Percentiles rank a stretch among this genome's conserved stretches.
These are phyloP conservation scores for Pleurotus sapidus DNA, from an alignment of 768 basidiomycete species.

Conservation along the genomic window DNA sequence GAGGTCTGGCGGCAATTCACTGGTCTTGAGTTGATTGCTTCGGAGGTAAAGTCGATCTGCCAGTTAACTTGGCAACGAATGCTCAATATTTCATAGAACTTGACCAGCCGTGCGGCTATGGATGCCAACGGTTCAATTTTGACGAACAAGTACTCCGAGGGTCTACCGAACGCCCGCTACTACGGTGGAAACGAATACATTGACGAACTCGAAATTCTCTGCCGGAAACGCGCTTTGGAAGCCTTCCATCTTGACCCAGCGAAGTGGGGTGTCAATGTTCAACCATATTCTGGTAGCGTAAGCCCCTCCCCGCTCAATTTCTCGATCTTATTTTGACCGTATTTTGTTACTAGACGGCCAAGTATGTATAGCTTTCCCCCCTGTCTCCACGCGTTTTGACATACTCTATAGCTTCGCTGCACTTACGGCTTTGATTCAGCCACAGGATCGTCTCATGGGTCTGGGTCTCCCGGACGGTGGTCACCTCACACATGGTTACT, in stretches of 20 bases:
- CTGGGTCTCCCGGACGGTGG: conserved; percentile 97
- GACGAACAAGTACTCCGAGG: conserved; percentile 99
- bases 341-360: conserved; percentile 14
- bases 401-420: conserved; percentile 77
- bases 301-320: conserved; percentile 26
- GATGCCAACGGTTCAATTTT: conserved; percentile 98
- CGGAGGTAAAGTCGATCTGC: conserved; percentile 62
- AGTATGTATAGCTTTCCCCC: conserved; percentile 1
- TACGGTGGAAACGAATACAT: conserved; percentile 98
- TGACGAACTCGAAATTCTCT: conserved; percentile 92
- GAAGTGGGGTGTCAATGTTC: conserved; percentile 98
- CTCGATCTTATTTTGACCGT: background rate
- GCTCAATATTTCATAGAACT: conserved; percentile 55
- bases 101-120: conserved; percentile 95
- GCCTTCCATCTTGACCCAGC: conserved; percentile 93
- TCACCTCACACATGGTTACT: conserved; percentile 97
- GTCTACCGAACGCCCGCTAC: conserved; percentile 95
- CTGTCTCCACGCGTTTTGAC: conserved; percentile 11
- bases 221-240: conserved; percentile 92
- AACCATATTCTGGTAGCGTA: conserved; percentile 94
- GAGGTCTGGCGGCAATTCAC: conserved; percentile 99
- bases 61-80: background rate
- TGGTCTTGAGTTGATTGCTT: conserved; percentile 97
- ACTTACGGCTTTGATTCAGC: conserved; percentile 92
- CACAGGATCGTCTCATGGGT: conserved; percentile 98